These are phyloP conservation scores for Hydrangea macrophylla DNA, from an alignment of 148 eudicot species.

Conservation along the genomic window DNA sequence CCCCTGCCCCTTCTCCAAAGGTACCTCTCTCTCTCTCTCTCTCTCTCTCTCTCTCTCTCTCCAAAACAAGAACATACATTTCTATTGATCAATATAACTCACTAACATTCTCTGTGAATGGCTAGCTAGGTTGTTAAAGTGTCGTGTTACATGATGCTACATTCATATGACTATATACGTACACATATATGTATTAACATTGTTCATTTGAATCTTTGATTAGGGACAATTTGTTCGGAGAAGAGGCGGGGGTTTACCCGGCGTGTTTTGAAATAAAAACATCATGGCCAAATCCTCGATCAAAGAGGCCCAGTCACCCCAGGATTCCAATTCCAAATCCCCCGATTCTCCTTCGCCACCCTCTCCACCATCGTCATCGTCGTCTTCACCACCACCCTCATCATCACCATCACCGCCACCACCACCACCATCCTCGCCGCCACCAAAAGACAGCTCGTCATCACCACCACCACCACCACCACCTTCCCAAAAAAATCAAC, in stretches of 20 bases:
- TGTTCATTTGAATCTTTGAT: background rate
- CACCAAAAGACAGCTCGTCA: background rate
- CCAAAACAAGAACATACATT: background rate
- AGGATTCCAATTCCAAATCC: background rate
- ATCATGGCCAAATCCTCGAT: background rate
- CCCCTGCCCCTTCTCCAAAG: background rate
- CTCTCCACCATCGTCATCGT: background rate
- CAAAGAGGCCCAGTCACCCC: background rate
- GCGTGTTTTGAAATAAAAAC: background rate
- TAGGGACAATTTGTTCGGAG: background rate
- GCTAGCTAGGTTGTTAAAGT: background rate
- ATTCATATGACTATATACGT: too few species aligned
- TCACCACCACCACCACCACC: background rate
- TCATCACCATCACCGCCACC: slow-evolving; percentile 10
- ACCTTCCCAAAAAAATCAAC: background rate
- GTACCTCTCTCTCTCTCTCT: background rate
- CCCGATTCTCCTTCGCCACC: slow-evolving; percentile 7
- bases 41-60: background rate
- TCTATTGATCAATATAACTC: background rate
- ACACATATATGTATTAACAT: background rate
- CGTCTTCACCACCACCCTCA: slow-evolving; percentile 6
- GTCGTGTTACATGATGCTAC: background rate
- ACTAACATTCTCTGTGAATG: background rate
- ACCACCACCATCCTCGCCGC: background rate
- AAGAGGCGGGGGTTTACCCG: background rate